Conservation (phyloP, 2,329 filamentous ascomycete species). For the Stromatinia cepivora region DNA sequence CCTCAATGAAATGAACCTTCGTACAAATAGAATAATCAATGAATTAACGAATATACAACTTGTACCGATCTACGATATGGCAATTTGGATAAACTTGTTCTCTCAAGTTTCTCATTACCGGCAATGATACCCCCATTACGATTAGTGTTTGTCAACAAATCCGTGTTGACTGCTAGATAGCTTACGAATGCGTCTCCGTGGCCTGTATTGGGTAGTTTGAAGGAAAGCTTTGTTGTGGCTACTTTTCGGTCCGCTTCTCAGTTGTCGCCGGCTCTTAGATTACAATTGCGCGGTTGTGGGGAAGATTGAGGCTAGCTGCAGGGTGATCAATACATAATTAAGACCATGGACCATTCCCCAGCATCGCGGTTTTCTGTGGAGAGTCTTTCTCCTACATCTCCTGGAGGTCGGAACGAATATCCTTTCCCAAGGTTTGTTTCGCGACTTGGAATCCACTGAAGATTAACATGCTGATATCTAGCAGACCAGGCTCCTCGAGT, state of each 20-base stretch:
- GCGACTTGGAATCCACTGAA: conserved; percentile 42
- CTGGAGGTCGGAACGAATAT: conserved; percentile 47
- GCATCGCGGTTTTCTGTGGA: conserved; percentile 49
- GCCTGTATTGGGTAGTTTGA: conserved; percentile 24
- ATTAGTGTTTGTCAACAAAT: conserved; percentile 32
- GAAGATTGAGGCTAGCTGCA: conserved; percentile 32
- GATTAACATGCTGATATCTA: conserved; percentile 45
- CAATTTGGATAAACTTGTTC: background rate
- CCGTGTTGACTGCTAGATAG: conserved; percentile 23
- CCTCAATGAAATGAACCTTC: background rate
- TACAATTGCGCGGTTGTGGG: conserved; percentile 27
- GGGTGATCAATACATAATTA: conserved; percentile 17
- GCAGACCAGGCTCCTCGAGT: conserved; percentile 39
- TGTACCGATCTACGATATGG: conserved; percentile 4
- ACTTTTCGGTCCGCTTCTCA: background rate
- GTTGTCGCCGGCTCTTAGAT: background rate
- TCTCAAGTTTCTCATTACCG: conserved; percentile 22
- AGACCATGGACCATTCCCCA: conserved; percentile 45
- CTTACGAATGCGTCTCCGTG: conserved; percentile 32
- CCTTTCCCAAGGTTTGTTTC: conserved; percentile 53
- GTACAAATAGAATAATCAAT: conserved; percentile 1
- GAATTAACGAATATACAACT: conserved; percentile 13
- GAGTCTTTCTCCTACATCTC: conserved; percentile 47
- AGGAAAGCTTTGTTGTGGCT: background rate
- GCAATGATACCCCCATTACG: conserved; percentile 41